Evolutionary conservation across 1,284 basidiomycete species (phyloP).

Genomic region (Volvariella volvacea): DNA sequence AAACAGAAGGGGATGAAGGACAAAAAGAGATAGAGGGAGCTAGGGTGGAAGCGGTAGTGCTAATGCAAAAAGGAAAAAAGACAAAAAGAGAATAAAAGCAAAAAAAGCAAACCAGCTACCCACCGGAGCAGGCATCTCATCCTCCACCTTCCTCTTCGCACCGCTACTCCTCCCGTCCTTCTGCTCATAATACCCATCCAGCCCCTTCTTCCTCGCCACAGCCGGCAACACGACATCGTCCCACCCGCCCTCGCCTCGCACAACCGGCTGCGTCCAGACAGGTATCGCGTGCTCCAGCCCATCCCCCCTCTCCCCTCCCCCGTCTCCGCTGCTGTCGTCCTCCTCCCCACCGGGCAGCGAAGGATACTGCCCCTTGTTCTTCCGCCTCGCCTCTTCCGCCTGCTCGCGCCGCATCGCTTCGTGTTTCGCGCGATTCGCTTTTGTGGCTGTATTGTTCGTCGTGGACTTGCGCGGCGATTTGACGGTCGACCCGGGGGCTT

Average conservation of each 20-base stretch:
- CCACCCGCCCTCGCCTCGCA: constrained; percentile 56
- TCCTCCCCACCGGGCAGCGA: constrained; percentile 42
- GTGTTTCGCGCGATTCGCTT: constrained; percentile 26
- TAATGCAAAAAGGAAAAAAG: constrained; percentile 4
- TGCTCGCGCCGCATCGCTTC: constrained; percentile 17
- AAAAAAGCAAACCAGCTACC: constrained; percentile 20
- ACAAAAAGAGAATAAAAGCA: constrained; percentile 3
- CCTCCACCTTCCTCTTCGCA: constrained; percentile 35
- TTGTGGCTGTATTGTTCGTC: constrained; percentile 22
- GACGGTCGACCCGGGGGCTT: constrained; percentile 5
- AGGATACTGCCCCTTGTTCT: constrained; percentile 60
- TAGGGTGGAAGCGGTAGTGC: too few relatives aligned
- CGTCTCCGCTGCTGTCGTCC: constrained; percentile 24
- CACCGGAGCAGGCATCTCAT: constrained; percentile 45
- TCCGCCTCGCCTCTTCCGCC: constrained; percentile 25
- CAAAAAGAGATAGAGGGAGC: constrained; percentile 9
- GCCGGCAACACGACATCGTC: constrained; percentile 63
- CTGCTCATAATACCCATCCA: constrained; percentile 60
- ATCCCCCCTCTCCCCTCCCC: too few relatives aligned
- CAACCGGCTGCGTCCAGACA: constrained; percentile 68
- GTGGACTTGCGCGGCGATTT: constrained; percentile 16
- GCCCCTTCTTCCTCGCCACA: constrained; percentile 76
- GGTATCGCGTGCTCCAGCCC: constrained; percentile 59
- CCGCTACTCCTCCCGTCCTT: constrained; percentile 48
- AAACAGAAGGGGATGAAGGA: constrained; percentile 7